A percentile compares a stretch with the other conserved stretches of the same genome.
Conservation (phyloP, 176 grass and related monocot species). For the Leersia perrieri region DNA sequence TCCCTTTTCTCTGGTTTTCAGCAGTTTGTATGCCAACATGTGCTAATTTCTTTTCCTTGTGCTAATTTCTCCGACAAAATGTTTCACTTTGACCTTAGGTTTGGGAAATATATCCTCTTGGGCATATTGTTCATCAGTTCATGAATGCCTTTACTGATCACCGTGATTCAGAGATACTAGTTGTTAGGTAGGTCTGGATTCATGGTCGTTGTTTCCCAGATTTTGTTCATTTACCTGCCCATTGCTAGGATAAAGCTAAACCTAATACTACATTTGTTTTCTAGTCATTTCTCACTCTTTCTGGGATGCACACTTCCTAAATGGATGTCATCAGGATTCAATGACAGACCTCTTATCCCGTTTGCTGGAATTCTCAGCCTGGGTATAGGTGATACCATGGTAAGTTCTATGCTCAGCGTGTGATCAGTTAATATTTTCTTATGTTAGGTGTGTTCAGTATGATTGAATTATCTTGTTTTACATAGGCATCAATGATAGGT, state of each 20-base stretch:
- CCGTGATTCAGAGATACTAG: conserved; percentile 95
- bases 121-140: conserved; percentile 74
- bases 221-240: conserved; percentile 18
- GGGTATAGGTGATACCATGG: conserved; percentile 99
- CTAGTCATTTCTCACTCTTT: conserved; percentile 89
- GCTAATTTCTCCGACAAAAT: conserved; percentile 24
- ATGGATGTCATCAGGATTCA: conserved; percentile 93
- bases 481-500: conserved; percentile 91
- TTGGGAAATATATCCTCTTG: conserved; percentile 90
- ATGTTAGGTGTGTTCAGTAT: neutral
- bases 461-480: conserved; percentile 2
- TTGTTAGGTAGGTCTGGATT: conserved; percentile 57
- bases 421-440: neutral
- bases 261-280: conserved; percentile 11
- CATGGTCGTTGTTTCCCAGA: neutral
- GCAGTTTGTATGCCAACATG: conserved; percentile 6
- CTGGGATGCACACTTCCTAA: conserved; percentile 94
- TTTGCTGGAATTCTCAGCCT: conserved; percentile 97
- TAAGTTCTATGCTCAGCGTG: conserved; percentile 27
- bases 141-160: conserved; percentile 99
- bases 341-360: conserved; percentile 76
- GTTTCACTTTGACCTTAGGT: conserved; percentile 41
- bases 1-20: conserved; percentile 7
- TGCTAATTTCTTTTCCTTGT: neutral
- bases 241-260: neutral